These are phyloP conservation scores for Fusarium foetens DNA, from an alignment of 2,329 filamentous ascomycete species.

Conservation along the genomic window DNA sequence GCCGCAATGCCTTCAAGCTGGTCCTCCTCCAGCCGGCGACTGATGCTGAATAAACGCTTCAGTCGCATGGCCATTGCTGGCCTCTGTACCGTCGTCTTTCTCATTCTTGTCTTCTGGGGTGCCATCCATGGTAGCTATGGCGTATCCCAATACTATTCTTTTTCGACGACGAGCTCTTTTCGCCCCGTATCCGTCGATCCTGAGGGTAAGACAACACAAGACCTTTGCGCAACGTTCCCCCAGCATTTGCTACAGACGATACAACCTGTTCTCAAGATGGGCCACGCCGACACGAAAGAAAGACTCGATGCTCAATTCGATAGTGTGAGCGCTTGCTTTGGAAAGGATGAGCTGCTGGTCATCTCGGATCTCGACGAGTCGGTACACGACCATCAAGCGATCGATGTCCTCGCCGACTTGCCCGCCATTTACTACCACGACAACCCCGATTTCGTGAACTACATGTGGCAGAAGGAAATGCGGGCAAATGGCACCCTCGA, in stretches of 20 bases:
- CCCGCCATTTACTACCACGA: slow-evolving; percentile 52
- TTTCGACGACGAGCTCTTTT: slow-evolving; percentile 46
- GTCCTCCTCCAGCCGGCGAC: slow-evolving; percentile 43
- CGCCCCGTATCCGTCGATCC: slow-evolving; percentile 45
- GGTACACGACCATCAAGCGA: slow-evolving; percentile 54
- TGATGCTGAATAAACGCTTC: slow-evolving; percentile 48
- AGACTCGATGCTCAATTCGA: slow-evolving; percentile 57
- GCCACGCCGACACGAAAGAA: slow-evolving; percentile 45
- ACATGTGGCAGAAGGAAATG: slow-evolving; percentile 54
- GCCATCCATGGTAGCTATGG: slow-evolving; percentile 39
- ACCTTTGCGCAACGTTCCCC: slow-evolving; percentile 49
- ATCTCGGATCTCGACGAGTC: slow-evolving; percentile 62
- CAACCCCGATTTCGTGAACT: slow-evolving; percentile 53
- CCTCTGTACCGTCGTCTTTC: slow-evolving; percentile 38
- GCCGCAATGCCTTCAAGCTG: slow-evolving; percentile 40
- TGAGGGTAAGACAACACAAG: slow-evolving; percentile 35
- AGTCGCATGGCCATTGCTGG: slow-evolving; percentile 45
- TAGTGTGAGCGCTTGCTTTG: slow-evolving; percentile 63
- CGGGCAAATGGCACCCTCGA: slow-evolving; percentile 48
- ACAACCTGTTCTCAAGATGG: slow-evolving; percentile 50
- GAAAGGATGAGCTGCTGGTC: slow-evolving; percentile 54
- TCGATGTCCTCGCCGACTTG: slow-evolving; percentile 59
- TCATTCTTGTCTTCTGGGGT: slow-evolving; percentile 42
- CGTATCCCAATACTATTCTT: slow-evolving; percentile 45
- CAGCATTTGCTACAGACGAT: slow-evolving; percentile 46